A percentile compares a stretch with the other conserved stretches of the same genome.
phyloP scores from a whole-genome alignment of 192 early-diverging fungal genomes.

The Coemansia sp. region DNA sequence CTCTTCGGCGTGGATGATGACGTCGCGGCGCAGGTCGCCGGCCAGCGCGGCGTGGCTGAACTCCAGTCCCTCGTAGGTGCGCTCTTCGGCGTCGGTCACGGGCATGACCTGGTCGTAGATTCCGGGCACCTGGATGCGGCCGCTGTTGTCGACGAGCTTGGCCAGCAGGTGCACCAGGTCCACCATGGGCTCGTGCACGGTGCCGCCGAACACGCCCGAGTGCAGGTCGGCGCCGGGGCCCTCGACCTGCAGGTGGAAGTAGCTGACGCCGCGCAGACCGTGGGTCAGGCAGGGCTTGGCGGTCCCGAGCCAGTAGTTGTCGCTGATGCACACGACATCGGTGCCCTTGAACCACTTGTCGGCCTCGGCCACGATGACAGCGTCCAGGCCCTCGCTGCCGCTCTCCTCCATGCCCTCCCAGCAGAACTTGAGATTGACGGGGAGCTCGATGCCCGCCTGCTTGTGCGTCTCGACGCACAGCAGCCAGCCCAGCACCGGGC shows the following conservation, averaged over 20 bases:
- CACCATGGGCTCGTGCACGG: conserved; percentile 97
- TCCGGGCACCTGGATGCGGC: conserved; percentile 88
- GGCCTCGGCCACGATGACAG: conserved; percentile 80
- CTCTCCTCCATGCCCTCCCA: conserved; percentile 93
- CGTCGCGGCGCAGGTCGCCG: conserved; percentile 70
- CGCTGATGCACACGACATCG: conserved; percentile 94
- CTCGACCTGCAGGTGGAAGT: conserved; percentile 62
- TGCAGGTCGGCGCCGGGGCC: conserved; percentile 91
- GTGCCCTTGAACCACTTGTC: conserved; percentile 84
- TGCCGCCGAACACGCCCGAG: conserved; percentile 93
- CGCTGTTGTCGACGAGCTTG: conserved; percentile 77
- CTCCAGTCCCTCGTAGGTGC: conserved; percentile 76
- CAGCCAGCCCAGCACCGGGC: conserved; percentile 95
- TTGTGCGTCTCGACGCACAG: conserved; percentile 94
- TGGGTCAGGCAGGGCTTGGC: conserved; percentile 97
- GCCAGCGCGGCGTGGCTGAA: conserved; percentile 60
- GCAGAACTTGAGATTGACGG: conserved; percentile 94
- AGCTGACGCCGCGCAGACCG: conserved; percentile 79
- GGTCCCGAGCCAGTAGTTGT: conserved; percentile 98
- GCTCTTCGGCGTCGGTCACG: conserved; percentile 76
- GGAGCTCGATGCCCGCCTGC: conserved; percentile 82
- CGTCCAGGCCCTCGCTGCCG: conserved; percentile 94
- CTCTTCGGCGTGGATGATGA: conserved; percentile 72
- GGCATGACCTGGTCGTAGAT: conserved; percentile 88
- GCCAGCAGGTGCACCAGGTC: conserved; percentile 82